Conservation (phyloP, 2,329 filamentous ascomycete species). For the Trichoderma sp. region DNA sequence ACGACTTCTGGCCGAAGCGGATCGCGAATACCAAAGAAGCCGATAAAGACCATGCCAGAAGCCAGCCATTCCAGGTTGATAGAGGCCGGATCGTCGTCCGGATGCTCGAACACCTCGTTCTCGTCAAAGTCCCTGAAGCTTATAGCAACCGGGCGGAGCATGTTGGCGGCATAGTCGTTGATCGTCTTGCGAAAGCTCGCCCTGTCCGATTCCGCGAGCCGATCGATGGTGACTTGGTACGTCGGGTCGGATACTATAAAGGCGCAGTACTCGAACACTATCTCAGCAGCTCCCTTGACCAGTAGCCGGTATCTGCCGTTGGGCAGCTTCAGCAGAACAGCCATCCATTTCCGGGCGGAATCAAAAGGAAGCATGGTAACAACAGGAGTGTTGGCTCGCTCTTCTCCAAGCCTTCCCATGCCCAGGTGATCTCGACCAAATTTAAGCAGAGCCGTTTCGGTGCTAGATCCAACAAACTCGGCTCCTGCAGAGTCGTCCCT, state of each 20-base stretch:
- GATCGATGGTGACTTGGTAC: constrained; percentile 35
- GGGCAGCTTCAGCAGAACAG: constrained; percentile 52
- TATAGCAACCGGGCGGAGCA: constrained; percentile 74
- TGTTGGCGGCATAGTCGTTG: constrained; percentile 63
- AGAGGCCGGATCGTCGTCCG: constrained; percentile 40
- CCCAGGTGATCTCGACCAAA: constrained; percentile 55
- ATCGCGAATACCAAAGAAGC: constrained; percentile 66
- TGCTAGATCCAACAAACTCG: constrained; percentile 57
- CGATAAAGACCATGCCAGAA: constrained; percentile 53
- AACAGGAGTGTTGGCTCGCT: constrained; percentile 50
- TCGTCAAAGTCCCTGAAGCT: constrained; percentile 72
- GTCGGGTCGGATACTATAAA: constrained; percentile 51
- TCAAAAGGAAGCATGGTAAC: constrained; percentile 57
- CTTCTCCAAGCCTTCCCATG: constrained; percentile 49
- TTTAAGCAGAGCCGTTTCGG: constrained; percentile 56
- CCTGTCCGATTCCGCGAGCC: constrained; percentile 40
- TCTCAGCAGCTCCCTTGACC: constrained; percentile 61
- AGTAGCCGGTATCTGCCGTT: constrained; percentile 53
- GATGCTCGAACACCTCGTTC: constrained; percentile 65
- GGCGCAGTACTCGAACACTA: constrained; percentile 52
- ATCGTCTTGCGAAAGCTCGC: constrained; percentile 41
- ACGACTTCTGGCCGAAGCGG: constrained; percentile 65
- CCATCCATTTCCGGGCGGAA: constrained; percentile 60
- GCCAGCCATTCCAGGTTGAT: constrained; percentile 44
- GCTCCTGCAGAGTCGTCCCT: constrained; percentile 43